Conservation (phyloP, 148 eudicot species). For the Euryodendron excelsum region DNA sequence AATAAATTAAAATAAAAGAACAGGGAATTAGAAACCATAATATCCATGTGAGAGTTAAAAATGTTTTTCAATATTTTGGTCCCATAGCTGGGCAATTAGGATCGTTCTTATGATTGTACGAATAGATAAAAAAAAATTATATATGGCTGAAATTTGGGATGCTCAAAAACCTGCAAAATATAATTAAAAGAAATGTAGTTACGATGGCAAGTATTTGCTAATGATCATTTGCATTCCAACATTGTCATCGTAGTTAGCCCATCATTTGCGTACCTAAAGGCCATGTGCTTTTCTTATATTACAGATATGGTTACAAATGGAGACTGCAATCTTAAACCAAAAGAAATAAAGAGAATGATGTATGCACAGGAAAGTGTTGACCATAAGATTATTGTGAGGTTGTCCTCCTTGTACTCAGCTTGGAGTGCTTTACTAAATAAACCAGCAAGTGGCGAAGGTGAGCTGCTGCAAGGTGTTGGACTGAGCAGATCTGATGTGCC, state of each 20-base stretch:
- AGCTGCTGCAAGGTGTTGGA: slow-evolving; percentile 10
- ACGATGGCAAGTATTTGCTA: too few species aligned
- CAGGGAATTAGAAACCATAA: neutral
- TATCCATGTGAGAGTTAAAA: neutral
- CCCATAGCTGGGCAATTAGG: too few species aligned
- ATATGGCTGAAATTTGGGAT: neutral
- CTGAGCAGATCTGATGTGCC: slow-evolving; percentile 38
- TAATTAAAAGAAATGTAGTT: too few species aligned
- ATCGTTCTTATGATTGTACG: neutral
- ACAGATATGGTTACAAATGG: slow-evolving; percentile 36
- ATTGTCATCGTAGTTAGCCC: too few species aligned
- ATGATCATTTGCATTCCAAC: too few species aligned
- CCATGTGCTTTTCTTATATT: too few species aligned
- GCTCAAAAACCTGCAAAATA: too few species aligned
- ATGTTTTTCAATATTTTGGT: too few species aligned
- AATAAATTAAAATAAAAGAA: neutral
- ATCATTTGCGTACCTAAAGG: too few species aligned
- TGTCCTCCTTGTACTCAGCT: slow-evolving; percentile 48
- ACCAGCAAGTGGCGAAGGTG: slow-evolving; percentile 20
- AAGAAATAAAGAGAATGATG: slow-evolving; percentile 21
- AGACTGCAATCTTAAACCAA: slow-evolving; percentile 25
- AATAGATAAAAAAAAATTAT: neutral
- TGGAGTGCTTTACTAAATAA: slow-evolving; percentile 57
- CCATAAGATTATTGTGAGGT: slow-evolving; percentile 32
- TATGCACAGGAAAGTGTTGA: slow-evolving; percentile 14